Evolutionary conservation across 495 filamentous ascomycete genomes (phyloP), one percentile per base, ranked within the genome.

Genomic region (Delitschia confertaspora): DNA sequence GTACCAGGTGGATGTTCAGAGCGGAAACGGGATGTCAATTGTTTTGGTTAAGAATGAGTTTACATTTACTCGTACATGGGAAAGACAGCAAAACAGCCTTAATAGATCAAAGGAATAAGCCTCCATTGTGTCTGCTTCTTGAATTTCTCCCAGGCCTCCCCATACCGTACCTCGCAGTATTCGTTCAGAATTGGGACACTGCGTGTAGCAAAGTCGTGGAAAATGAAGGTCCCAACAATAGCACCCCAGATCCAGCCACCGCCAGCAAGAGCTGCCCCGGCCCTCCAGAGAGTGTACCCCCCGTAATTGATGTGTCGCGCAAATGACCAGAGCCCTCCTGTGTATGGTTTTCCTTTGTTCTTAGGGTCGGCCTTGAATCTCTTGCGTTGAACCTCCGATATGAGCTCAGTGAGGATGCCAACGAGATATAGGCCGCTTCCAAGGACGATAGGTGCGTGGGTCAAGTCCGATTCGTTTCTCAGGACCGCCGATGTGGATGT

Each of bases 291-390:
- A 1, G 71, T 68, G 51, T 74, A 78, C 9, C 61, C 73, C 18
- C 67, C 67, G 48, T 79, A 80, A 33, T 80, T 79, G 54, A 74
- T 64, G 42, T 81, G 74, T n/a, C 73, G 66, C 3, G 73, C 70
- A 49, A 68, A 50, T 2, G 54, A 47, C 64, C 69, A 79, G 21
- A 77, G 50, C 1, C 76, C 77, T 1, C 59, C 65, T 19, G 61
- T 66, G 47, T 69, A 77, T 2, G 70, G 59, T 60, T 72, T 73
- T 14, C 74, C 75, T 40, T 67, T 60, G 56, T 79, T 78, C 46
- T 60, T 62, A 5, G 66, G 59, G 17, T 66, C 59, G 14, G 59
- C 46, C 58, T 79, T 79, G 63, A 79, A 79, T 1, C 31, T 29
- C 47, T 61, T 66, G 13, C 74, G 64, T 60, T 79, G 74, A 7